These are phyloP conservation scores for Gossypium aridum DNA, from an alignment of 441 rosid genomes.

Conservation along the genomic window DNA sequence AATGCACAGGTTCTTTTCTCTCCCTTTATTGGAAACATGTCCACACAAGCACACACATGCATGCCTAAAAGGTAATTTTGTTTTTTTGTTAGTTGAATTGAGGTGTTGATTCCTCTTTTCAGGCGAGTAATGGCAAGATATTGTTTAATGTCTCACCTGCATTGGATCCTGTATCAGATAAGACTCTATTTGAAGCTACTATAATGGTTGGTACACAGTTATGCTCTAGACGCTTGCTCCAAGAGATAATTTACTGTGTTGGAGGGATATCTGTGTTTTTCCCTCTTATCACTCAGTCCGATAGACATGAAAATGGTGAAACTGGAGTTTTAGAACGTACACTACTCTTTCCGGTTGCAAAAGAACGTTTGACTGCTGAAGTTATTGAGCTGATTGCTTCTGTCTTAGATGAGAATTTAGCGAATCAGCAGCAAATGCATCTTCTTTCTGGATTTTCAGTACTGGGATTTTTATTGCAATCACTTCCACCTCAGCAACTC, in stretches of 20 bases:
- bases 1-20: constrained; percentile 78
- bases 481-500: constrained; percentile 87
- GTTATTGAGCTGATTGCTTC: constrained; percentile 95
- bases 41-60: not conserved
- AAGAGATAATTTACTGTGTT: constrained; percentile 93
- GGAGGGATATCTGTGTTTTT: constrained; percentile 98
- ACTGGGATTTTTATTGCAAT: constrained; percentile 90
- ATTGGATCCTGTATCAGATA: constrained; percentile 58
- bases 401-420: constrained; percentile 88
- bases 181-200: constrained; percentile 75
- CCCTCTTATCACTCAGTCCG: constrained; percentile 88
- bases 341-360: constrained; percentile 54
- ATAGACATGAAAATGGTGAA: constrained; percentile 68
- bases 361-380: constrained; percentile 92
- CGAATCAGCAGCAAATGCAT: constrained; percentile 97
- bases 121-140: constrained; percentile 91
- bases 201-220: constrained; percentile 78
- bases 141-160: constrained; percentile 83
- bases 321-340: constrained; percentile 41
- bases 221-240: constrained; percentile 94
- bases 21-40: not conserved
- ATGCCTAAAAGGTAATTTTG: not conserved
- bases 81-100: constrained; percentile 2
- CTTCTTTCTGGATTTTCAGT: constrained; percentile 91
- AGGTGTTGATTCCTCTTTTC: constrained; percentile 32